A percentile compares a stretch with the other conserved stretches of the same genome.
phyloP scores from a whole-genome alignment of 2,329 filamentous ascomycete species.

The Aquanectria penicillioides region DNA sequence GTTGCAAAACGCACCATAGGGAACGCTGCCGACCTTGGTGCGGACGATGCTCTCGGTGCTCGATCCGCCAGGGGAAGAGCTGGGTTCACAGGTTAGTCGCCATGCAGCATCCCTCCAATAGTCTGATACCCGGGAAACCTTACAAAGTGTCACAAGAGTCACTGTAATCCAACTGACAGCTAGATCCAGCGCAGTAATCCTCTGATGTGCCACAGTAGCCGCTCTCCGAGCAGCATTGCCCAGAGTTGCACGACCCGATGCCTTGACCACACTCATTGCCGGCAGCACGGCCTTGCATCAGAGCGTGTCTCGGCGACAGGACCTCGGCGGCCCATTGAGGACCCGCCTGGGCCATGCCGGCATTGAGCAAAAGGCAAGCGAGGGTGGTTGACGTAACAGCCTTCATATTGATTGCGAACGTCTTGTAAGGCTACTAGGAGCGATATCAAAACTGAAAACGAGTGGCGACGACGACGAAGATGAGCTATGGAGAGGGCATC shows the following conservation, averaged over 20 bases:
- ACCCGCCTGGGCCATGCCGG: conserved; percentile 31
- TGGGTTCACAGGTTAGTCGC: conserved; percentile 32
- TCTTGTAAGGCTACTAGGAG: not conserved
- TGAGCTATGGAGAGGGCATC: conserved; percentile 17
- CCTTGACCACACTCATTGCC: conserved; percentile 46
- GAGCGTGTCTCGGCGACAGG: conserved; percentile 25
- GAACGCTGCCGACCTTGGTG: conserved; percentile 46
- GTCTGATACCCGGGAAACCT: conserved; percentile 38
- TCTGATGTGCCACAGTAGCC: conserved; percentile 50
- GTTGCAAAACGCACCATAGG: conserved; percentile 46
- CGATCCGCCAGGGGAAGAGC: conserved; percentile 45
- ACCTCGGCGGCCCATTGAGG: conserved; percentile 29
- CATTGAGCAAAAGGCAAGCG: conserved; percentile 29
- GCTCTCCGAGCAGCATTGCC: conserved; percentile 49
- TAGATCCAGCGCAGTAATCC: conserved; percentile 50
- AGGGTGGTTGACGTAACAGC: conserved; percentile 20
- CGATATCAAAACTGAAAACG: conserved; percentile 18
- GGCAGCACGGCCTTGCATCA: conserved; percentile 33
- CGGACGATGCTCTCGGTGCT: conserved; percentile 46
- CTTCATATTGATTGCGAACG: conserved; percentile 30
- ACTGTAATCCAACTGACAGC: conserved; percentile 52
- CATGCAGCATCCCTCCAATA: not conserved
- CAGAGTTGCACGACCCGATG: conserved; percentile 46
- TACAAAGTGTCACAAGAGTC: conserved; percentile 54
- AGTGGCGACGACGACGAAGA: conserved; percentile 17